Conservation (phyloP, 352 stramenopile genomes). For the Hyaloperonospora brassicae region DNA sequence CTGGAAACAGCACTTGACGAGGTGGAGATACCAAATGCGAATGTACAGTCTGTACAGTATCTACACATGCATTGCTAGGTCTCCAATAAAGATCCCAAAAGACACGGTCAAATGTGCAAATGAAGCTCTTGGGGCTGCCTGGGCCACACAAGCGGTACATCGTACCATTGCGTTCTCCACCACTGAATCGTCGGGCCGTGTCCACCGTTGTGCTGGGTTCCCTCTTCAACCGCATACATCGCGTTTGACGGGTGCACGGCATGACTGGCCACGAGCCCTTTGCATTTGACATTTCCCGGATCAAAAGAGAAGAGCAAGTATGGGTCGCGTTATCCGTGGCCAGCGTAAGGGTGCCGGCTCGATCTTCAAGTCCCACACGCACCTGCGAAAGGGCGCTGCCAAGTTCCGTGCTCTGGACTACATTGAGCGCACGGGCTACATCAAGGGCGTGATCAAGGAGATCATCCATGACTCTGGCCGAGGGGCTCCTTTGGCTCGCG, state of each 20-base stretch:
- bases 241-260: neutral
- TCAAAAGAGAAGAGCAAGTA: constrained; percentile 36
- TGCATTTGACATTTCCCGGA: constrained; percentile 79
- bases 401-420: constrained; percentile 85
- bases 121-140: too few relatives aligned
- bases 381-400: constrained; percentile 66
- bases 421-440: constrained; percentile 93
- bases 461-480: constrained; percentile 98
- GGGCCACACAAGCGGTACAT: constrained; percentile 4
- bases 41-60: constrained; percentile 9
- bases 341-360: constrained; percentile 82
- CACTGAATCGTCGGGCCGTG: constrained; percentile 8
- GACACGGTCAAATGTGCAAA: too few relatives aligned
- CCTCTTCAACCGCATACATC: constrained; percentile 2
- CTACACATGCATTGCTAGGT: neutral
- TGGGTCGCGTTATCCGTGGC: constrained; percentile 86
- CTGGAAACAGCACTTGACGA: constrained; percentile 36
- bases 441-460: constrained; percentile 98
- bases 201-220: constrained; percentile 1
- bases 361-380: constrained; percentile 82
- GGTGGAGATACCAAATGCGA: constrained; percentile 83
- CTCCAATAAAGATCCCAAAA: too few relatives aligned
- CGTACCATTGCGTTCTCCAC: constrained; percentile 12
- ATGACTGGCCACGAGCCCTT: constrained; percentile 18
- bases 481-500: constrained; percentile 92